These are phyloP conservation scores for Amborella trichopoda DNA, from an alignment of 164 flowering plant genomes.

Conservation along the genomic window DNA sequence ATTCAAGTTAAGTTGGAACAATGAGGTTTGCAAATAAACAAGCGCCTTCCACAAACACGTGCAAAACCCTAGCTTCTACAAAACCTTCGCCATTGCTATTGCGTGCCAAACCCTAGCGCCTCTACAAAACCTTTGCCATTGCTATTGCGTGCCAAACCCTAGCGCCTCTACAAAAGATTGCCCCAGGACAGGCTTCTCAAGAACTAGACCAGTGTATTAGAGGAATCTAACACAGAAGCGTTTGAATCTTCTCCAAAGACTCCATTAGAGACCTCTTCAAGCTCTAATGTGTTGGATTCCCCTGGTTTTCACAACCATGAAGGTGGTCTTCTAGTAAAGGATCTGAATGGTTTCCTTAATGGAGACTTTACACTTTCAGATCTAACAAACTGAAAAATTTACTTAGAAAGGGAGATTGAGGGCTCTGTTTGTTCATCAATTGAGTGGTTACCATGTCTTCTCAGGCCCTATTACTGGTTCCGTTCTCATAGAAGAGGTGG, in stretches of 20 bases:
- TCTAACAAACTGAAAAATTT: slow-evolving; percentile 60
- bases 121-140: too few species aligned
- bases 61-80: too few species aligned
- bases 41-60: too few species aligned
- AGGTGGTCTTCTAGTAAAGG: slow-evolving; percentile 30
- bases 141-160: too few species aligned
- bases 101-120: too few species aligned
- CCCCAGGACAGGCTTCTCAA: too few species aligned
- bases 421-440: slow-evolving; percentile 47
- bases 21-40: too few species aligned
- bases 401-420: slow-evolving; percentile 45
- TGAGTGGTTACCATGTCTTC: slow-evolving; percentile 53
- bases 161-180: too few species aligned
- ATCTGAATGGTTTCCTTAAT: slow-evolving; percentile 24
- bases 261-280: slow-evolving; percentile 3
- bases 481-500: slow-evolving; percentile 64
- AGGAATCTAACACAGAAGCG: not conserved
- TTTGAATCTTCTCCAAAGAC: not conserved
- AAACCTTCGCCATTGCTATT: too few species aligned
- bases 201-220: slow-evolving; percentile 6
- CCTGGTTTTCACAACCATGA: slow-evolving; percentile 47
- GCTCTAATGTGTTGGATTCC: slow-evolving; percentile 23
- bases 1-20: too few species aligned
- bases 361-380: slow-evolving; percentile 71
- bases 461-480: slow-evolving; percentile 78